Percentiles rank a stretch among this genome's conserved stretches.
Evolutionary conservation across 148 eudicot genomes (phyloP).

Genomic region (Vaccinium vitisidaea): DNA sequence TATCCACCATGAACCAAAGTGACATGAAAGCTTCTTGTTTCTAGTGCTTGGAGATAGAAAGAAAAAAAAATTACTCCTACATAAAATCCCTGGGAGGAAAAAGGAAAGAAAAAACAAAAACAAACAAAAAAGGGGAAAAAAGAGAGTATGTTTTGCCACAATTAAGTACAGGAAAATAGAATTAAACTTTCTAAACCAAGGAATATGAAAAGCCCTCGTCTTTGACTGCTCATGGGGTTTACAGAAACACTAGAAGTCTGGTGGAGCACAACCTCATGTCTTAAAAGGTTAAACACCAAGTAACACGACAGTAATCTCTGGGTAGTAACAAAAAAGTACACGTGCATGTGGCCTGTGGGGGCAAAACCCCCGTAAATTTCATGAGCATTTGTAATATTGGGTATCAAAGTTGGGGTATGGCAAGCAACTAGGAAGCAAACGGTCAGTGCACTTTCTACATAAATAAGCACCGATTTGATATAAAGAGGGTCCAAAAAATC

Average conservation of each 20-base stretch:
- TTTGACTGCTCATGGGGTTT: neutral
- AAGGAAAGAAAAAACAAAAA: neutral
- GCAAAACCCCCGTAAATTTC: neutral
- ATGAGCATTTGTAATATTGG: neutral
- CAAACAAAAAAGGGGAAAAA: neutral
- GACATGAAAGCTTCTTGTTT: neutral
- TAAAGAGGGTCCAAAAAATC: neutral
- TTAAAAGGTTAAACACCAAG: neutral
- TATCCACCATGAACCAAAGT: neutral
- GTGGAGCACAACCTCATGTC: neutral
- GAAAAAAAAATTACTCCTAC: no score
- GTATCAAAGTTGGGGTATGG: neutral
- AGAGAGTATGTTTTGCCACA: neutral
- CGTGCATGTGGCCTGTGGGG: neutral
- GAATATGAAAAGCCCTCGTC: neutral
- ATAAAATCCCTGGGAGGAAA: neutral
- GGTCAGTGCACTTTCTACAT: neutral
- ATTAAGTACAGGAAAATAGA: neutral
- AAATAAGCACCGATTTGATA: neutral
- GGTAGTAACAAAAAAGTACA: neutral
- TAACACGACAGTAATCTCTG: neutral
- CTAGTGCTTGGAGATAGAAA: neutral
- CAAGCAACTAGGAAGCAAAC: neutral
- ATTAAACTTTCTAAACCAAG: neutral
- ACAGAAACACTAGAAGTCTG: neutral